Evolutionary conservation across 1,139 yeast genomes (phyloP).

Genomic region (Scheffersomyces lignicola): DNA sequence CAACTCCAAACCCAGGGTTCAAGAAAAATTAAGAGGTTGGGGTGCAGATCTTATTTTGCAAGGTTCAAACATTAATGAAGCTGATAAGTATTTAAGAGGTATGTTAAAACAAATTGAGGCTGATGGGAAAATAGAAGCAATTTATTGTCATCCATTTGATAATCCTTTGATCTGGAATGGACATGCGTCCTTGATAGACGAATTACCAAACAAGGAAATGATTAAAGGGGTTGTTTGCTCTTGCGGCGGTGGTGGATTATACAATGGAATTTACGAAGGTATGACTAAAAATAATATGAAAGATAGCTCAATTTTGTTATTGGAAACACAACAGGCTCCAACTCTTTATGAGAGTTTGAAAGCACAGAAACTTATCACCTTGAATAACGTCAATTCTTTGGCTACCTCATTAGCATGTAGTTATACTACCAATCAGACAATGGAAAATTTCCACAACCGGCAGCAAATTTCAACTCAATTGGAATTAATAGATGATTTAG

Average conservation of each 20-base stretch:
- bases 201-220: conserved; percentile 33
- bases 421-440: conserved; percentile 47
- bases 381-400: conserved; percentile 50
- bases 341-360: conserved; percentile 51
- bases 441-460: conserved; percentile 39
- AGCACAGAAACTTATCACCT: conserved; percentile 43
- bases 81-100: conserved; percentile 51
- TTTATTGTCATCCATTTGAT: conserved; percentile 74
- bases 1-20: conserved; percentile 35
- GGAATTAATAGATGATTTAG: conserved; percentile 52
- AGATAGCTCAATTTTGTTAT: conserved; percentile 48
- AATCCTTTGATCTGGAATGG: conserved; percentile 68
- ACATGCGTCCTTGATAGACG: conserved; percentile 60
- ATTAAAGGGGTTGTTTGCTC: conserved; percentile 65
- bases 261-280: conserved; percentile 62
- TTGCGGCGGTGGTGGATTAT: conserved; percentile 77
- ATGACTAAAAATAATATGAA: conserved; percentile 38
- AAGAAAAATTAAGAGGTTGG: conserved; percentile 32
- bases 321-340: conserved; percentile 65
- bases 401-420: conserved; percentile 67
- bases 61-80: conserved; percentile 67
- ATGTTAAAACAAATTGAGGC: conserved; percentile 33
- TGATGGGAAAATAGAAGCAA: conserved; percentile 29
- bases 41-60: conserved; percentile 56
- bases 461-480: conserved; percentile 33